phyloP scores from a whole-genome alignment of 768 basidiomycete genomes.

The Nevesoporus exiguus region DNA sequence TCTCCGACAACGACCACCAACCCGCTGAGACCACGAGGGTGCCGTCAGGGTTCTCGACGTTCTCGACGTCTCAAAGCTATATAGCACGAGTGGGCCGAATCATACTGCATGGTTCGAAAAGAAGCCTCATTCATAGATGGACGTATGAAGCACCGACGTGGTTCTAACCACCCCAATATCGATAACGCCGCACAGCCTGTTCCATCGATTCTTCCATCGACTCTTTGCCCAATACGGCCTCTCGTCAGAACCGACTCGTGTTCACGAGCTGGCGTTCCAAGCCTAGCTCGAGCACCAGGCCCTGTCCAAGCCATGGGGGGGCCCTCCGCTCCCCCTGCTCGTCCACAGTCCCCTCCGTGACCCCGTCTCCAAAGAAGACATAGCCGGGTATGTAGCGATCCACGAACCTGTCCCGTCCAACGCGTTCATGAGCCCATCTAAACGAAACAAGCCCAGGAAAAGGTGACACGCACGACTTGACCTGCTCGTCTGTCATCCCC shows the following conservation, averaged over 20 bases:
- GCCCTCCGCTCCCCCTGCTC: constrained; percentile 13
- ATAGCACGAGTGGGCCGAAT: too few relatives aligned
- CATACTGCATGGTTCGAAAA: too few relatives aligned
- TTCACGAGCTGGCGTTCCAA: constrained; percentile 46
- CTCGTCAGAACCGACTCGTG: constrained; percentile 39
- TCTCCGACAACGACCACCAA: too few relatives aligned
- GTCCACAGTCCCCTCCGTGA: constrained; percentile 34
- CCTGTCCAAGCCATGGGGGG: constrained; percentile 45
- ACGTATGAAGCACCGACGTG: not conserved
- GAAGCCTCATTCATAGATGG: not conserved
- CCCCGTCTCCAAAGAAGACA: constrained; percentile 73
- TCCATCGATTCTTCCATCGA: too few relatives aligned
- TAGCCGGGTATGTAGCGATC: constrained; percentile 95
- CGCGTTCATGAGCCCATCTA: not conserved
- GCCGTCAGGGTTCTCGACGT: too few relatives aligned
- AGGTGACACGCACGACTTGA: constrained; percentile 43
- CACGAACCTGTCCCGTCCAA: constrained; percentile 57
- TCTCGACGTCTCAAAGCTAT: too few relatives aligned
- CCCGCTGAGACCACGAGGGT: too few relatives aligned
- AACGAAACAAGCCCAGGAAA: not conserved
- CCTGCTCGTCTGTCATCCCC: constrained; percentile 85
- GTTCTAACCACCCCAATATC: not conserved
- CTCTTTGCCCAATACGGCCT: too few relatives aligned
- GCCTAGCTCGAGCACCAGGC: constrained; percentile 54
- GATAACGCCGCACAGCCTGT: not conserved